Conservation (phyloP, 2,329 filamentous ascomycete genomes). For the Sphaerostilbella broomeana region DNA sequence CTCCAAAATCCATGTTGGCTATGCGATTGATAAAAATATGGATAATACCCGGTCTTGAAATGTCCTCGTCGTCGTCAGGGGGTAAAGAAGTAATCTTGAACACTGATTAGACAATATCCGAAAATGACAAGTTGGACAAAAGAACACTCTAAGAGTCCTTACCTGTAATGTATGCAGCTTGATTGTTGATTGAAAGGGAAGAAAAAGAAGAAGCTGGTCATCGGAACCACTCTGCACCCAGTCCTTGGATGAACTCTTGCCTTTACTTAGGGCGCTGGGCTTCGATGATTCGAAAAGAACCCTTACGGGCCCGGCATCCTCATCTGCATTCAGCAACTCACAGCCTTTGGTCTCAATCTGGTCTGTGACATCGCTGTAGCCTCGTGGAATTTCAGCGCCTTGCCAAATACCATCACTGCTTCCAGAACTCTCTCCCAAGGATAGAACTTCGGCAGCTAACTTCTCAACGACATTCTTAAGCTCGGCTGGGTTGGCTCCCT, state of each 20-base stretch:
- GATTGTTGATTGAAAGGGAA: constrained; percentile 79
- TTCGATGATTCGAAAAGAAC: constrained; percentile 64
- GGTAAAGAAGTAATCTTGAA: constrained; percentile 84
- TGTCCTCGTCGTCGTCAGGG: constrained; percentile 62
- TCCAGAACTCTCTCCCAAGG: constrained; percentile 39
- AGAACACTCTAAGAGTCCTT: too few species aligned
- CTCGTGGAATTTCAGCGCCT: constrained; percentile 67
- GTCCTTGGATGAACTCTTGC: constrained; percentile 54
- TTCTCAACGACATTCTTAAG: constrained; percentile 66
- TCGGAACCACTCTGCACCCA: constrained; percentile 97
- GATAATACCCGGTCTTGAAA: constrained; percentile 73
- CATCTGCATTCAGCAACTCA: constrained; percentile 83
- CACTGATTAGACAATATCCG: too few species aligned
- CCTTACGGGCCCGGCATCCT: constrained; percentile 64
- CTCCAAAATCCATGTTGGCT: constrained; percentile 89
- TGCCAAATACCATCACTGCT: constrained; percentile 54
- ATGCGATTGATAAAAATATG: constrained; percentile 83
- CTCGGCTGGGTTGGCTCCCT: constrained; percentile 65
- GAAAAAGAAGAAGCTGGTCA: constrained; percentile 88
- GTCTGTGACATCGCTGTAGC: constrained; percentile 77
- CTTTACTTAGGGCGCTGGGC: constrained; percentile 57
- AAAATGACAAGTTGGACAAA: too few species aligned
- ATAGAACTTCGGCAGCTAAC: constrained; percentile 58
- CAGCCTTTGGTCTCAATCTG: constrained; percentile 72
- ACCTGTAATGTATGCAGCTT: constrained; percentile 82